These are phyloP conservation scores for Xylaria bambusicola DNA, from an alignment of 495 filamentous ascomycete genomes.

Conservation along the genomic window DNA sequence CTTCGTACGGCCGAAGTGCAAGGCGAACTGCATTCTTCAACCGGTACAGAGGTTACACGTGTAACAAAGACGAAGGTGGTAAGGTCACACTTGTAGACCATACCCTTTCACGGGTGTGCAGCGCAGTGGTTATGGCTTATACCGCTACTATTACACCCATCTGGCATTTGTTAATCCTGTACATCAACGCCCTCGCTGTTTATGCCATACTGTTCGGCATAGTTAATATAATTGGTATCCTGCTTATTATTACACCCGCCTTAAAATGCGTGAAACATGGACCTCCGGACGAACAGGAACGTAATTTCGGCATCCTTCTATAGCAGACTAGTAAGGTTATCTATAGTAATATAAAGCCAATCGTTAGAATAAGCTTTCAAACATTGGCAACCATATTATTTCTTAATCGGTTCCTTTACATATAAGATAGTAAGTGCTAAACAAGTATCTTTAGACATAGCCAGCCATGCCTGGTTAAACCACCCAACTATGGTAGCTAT, in stretches of 20 bases:
- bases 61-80: no score
- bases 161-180: conserved; percentile 33
- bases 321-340: conserved; percentile 11
- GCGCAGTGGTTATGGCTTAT: no score
- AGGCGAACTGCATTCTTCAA: no score
- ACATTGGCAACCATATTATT: conserved; percentile 9
- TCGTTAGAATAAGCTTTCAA: conserved; percentile 10
- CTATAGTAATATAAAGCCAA: conserved; percentile 4
- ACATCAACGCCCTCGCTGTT: background rate
- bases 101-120: no score
- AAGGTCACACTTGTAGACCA: no score
- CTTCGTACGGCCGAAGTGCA: no score
- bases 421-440: conserved; percentile 4
- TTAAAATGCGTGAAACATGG: conserved; percentile 14
- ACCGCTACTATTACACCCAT: no score
- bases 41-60: no score
- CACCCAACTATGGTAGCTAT: conserved; percentile 3
- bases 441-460: background rate
- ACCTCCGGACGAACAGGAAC: conserved; percentile 11
- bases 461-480: background rate
- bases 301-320: conserved; percentile 9
- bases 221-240: no score
- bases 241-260: background rate
- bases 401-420: conserved; percentile 6
- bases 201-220: background rate